Conservation (phyloP, 495 filamentous ascomycete genomes). For the Hyaloscypha variabilis region DNA sequence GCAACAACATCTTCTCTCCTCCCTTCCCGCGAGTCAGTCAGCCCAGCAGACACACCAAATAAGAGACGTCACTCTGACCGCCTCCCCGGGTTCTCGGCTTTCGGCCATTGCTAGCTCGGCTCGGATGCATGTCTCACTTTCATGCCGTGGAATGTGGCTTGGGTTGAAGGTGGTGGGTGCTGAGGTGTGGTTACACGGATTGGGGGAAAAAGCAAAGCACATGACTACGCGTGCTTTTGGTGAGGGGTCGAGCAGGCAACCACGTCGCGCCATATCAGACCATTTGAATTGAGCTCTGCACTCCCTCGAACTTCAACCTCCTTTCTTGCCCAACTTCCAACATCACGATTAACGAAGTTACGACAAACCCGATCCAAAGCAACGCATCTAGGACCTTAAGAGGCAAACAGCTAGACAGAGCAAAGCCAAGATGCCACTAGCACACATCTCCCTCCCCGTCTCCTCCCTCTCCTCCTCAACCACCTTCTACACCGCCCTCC, state of each 20-base stretch:
- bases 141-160: too few relatives aligned
- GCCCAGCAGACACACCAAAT: too few relatives aligned
- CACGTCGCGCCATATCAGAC: neutral
- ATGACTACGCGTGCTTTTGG: neutral
- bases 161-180: neutral
- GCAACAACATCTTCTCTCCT: constrained; percentile 1
- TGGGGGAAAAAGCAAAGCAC: neutral
- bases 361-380: too few relatives aligned
- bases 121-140: too few relatives aligned
- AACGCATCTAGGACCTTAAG: too few relatives aligned
- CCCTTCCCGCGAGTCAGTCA: neutral
- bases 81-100: neutral
- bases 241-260: neutral
- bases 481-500: constrained; percentile 42
- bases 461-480: constrained; percentile 33
- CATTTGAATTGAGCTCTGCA: too few relatives aligned
- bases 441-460: constrained; percentile 36
- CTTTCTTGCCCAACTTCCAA: too few relatives aligned
- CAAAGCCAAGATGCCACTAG: constrained; percentile 31
- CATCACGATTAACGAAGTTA: too few relatives aligned
- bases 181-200: neutral
- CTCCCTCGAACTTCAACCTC: too few relatives aligned
- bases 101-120: neutral
- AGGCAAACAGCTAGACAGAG: neutral
- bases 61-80: neutral